Percentiles rank a stretch among this genome's conserved stretches.
Evolutionary conservation across 2,329 filamentous ascomycete genomes (phyloP).

Genomic region (Fusarium oxysporum): DNA sequence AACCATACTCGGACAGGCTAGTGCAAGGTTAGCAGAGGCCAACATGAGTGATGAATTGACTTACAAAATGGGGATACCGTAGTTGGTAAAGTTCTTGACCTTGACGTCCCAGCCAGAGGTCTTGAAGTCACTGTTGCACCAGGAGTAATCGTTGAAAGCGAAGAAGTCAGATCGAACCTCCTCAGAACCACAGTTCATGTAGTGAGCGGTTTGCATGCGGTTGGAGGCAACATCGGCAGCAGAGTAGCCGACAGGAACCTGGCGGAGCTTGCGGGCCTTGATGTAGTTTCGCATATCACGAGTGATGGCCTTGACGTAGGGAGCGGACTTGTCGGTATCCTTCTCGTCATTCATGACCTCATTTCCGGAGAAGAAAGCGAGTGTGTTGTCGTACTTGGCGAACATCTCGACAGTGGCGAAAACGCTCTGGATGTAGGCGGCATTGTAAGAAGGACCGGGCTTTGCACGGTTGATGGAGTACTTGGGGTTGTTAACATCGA

Average conservation of each 20-base stretch:
- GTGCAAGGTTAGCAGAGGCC: background rate
- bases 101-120: conserved; percentile 87
- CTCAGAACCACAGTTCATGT: conserved; percentile 93
- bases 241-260: conserved; percentile 80
- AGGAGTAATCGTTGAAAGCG: conserved; percentile 90
- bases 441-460: conserved; percentile 87
- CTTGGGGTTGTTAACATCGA: conserved; percentile 89
- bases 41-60: conserved; percentile 27
- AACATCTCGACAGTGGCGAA: conserved; percentile 92
- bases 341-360: conserved; percentile 79
- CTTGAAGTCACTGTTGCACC: conserved; percentile 79
- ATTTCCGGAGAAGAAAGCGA: conserved; percentile 87
- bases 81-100: conserved; percentile 87
- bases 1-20: conserved; percentile 91
- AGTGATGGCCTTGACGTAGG: conserved; percentile 82
- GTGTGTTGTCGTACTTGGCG: conserved; percentile 83
- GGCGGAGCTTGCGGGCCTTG: conserved; percentile 68
- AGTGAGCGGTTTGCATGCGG: conserved; percentile 85
- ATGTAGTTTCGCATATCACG: conserved; percentile 82
- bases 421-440: conserved; percentile 83
- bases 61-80: conserved; percentile 86
- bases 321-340: conserved; percentile 72
- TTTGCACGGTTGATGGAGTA: conserved; percentile 87
- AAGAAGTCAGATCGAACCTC: conserved; percentile 90
- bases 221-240: conserved; percentile 86